A percentile compares a stretch with the other conserved stretches of the same genome.
Conservation (phyloP, 805 yeast genomes). For the Candida golubevii region DNA sequence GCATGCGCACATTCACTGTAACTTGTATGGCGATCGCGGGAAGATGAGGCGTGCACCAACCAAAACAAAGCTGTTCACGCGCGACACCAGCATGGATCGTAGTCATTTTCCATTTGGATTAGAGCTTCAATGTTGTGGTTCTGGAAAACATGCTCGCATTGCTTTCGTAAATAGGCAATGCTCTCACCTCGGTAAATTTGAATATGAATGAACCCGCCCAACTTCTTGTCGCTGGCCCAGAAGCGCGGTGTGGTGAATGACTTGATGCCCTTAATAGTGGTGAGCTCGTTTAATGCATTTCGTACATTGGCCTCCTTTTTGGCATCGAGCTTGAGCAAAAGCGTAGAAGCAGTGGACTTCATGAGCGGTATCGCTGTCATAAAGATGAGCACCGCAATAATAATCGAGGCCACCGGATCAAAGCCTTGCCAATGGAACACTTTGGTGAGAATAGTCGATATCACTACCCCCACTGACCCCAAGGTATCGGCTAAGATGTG, state of each 20-base stretch:
- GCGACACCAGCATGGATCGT: conserved; percentile 65
- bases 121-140: conserved; percentile 48
- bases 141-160: conserved; percentile 54
- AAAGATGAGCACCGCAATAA: conserved; percentile 78
- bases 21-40: background rate
- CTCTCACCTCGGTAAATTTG: conserved; percentile 68
- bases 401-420: conserved; percentile 88
- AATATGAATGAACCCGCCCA: conserved; percentile 73
- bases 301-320: conserved; percentile 61
- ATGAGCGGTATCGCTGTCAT: conserved; percentile 80
- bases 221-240: conserved; percentile 58
- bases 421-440: conserved; percentile 67
- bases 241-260: conserved; percentile 87
- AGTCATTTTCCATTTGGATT: conserved; percentile 66
- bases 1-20: background rate
- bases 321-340: conserved; percentile 58
- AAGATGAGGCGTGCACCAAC: conserved; percentile 15
- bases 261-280: conserved; percentile 70
- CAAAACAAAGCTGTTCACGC: background rate
- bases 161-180: conserved; percentile 52
- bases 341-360: conserved; percentile 70
- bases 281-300: conserved; percentile 61
- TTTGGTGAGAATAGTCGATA: conserved; percentile 76
- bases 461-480: conserved; percentile 96
- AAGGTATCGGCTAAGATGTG: conserved; percentile 94